Conservation (phyloP, 768 basidiomycete genomes). For the Suillus plorans region DNA sequence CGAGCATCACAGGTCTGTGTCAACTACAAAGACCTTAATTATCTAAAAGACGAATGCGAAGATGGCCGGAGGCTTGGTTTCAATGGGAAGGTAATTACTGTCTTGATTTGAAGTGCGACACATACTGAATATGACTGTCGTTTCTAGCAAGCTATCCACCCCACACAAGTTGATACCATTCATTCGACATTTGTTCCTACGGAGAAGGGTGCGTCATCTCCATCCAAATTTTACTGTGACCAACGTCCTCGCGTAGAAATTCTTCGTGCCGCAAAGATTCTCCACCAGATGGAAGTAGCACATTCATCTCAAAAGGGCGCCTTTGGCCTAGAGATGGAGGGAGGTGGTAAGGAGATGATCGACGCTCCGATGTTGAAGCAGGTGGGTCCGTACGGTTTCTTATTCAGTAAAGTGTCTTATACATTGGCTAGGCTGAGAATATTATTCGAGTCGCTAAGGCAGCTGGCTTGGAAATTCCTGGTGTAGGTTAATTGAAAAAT, state of each 20-base stretch:
- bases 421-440: slow-evolving; percentile 43
- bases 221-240: neutral
- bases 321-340: slow-evolving; percentile 63
- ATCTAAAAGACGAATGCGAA: slow-evolving; percentile 68
- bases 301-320: slow-evolving; percentile 60
- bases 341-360: slow-evolving; percentile 73
- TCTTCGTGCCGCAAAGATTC: slow-evolving; percentile 68
- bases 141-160: slow-evolving; percentile 91
- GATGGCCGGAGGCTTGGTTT: slow-evolving; percentile 86
- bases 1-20: slow-evolving; percentile 66
- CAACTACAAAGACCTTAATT: slow-evolving; percentile 73
- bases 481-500: slow-evolving; percentile 25
- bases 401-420: neutral
- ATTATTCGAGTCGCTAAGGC: slow-evolving; percentile 51
- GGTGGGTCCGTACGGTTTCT: slow-evolving; percentile 34
- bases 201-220: slow-evolving; percentile 47
- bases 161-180: slow-evolving; percentile 74
- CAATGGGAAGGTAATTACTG: slow-evolving; percentile 71
- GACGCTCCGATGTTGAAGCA: slow-evolving; percentile 91
- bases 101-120: slow-evolving; percentile 6
- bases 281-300: slow-evolving; percentile 61
- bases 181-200: slow-evolving; percentile 81
- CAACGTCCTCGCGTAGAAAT: slow-evolving; percentile 52
- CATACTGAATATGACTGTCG: slow-evolving; percentile 1
- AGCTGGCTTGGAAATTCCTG: slow-evolving; percentile 56